These are phyloP conservation scores for Volvox africanus DNA, from an alignment of 139 green algal species.

Conservation along the genomic window DNA sequence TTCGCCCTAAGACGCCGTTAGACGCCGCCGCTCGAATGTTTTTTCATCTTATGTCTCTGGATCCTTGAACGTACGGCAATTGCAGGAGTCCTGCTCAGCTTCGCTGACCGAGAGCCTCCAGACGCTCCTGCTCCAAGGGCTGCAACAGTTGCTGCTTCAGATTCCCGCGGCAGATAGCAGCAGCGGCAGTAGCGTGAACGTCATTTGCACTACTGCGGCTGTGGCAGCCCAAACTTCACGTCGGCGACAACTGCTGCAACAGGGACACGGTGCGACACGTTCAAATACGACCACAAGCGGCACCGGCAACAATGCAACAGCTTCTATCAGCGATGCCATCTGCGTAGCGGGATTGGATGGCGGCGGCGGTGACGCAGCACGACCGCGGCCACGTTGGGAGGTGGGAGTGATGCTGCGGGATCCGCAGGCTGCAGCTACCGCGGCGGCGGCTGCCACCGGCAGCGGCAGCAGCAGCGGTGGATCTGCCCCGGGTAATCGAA, in stretches of 20 bases:
- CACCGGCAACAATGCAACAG: background rate
- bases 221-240: background rate
- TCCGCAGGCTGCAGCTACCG: background rate
- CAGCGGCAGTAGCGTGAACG: background rate
- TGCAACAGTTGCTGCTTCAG: background rate
- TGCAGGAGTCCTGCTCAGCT: background rate
- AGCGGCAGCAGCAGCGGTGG: background rate
- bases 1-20: too few species aligned
- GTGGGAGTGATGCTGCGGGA: too few species aligned
- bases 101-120: background rate
- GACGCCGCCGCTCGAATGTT: too few species aligned
- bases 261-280: background rate
- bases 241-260: too few species aligned
- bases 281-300: background rate
- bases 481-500: background rate
- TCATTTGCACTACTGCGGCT: background rate
- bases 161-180: background rate
- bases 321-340: background rate
- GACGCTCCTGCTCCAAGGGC: background rate
- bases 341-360: background rate
- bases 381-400: background rate
- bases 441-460: background rate
- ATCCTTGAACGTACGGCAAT: too few species aligned
- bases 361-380: background rate
- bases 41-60: too few species aligned